Base-by-base conservation (phyloP, 345 rosid species). In the Physaria fendleri region DNA sequence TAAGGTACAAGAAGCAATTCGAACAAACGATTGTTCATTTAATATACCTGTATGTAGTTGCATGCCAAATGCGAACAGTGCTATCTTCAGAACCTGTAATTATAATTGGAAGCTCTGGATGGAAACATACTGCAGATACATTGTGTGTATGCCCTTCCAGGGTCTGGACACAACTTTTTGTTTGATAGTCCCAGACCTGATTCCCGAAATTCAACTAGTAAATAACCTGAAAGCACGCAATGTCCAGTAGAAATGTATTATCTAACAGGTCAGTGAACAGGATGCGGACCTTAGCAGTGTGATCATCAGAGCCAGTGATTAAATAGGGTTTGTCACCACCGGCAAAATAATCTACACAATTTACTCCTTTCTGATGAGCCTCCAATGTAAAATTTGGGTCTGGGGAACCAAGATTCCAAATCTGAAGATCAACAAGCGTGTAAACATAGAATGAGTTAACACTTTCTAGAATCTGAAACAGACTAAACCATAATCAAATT, bases 331-430 rank as follows among this genome's bases (percentile, higher is more conserved):
- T 88, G 74, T 88, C 96, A 58, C 96, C 96, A 67, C 94, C 96
- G 1, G 96, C 85, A 59, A 88, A 88, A 82, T 88, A 88, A 71
- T 88, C 96, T 39, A 88, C 90, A 60, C 96, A 88, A 27, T 88
- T 88, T 8, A 88, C 96, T 53, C 96, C 96, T 80, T 88, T 88
- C 74, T 80, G 88, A 79, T 88, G 96, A 11, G 96, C 90, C 70
- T 88, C 96, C 77, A 88, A 69, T n/a, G 96, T 85, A 67, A 88
- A 88, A 70, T 88, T 88, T 58, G 96, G 94, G 55, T 85, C 94
- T 16, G 94, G 94, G 38, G 96, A 88, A 59, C 96, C 96, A 76
- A 88, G 90, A 80, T 88, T 88, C 96, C 96, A 88, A 61, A 88
- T 88, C 96, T 88, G 70, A 21, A 63, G 44, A 71, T 16, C 15